Evolutionary conservation across 2,329 filamentous ascomycete species (phyloP).

Genomic region (Arthrobotrys entomopaga): DNA sequence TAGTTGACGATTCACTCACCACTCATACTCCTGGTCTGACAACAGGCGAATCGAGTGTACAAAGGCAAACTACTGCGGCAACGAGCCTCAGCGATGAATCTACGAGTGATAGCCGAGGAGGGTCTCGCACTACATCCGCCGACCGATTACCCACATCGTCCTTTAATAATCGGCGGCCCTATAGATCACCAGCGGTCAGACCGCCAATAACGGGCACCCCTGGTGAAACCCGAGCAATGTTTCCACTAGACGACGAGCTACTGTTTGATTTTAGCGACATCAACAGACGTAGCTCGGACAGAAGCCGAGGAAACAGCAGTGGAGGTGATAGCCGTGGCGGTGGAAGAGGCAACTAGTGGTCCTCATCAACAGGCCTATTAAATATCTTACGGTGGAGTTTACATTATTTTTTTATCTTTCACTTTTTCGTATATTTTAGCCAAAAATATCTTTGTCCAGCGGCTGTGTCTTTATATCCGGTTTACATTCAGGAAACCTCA

Average conservation of each 20-base stretch:
- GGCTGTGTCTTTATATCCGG: constrained; percentile 9
- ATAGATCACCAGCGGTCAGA: constrained; percentile 28
- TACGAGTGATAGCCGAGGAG: constrained; percentile 12
- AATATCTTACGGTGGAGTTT: constrained; percentile 25
- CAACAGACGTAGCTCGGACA: constrained; percentile 57
- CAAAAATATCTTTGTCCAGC: constrained; percentile 29
- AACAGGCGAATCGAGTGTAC: constrained; percentile 50
- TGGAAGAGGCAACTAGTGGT: constrained; percentile 19
- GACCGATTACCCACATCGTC: constrained; percentile 43
- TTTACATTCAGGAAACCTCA: constrained; percentile 18
- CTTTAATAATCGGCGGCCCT: constrained; percentile 37
- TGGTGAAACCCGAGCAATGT: constrained; percentile 55
- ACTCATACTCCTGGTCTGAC: constrained; percentile 54
- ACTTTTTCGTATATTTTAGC: constrained; percentile 24
- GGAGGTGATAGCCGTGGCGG: constrained; percentile 49
- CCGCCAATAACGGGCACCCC: constrained; percentile 55
- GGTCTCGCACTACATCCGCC: constrained; percentile 25
- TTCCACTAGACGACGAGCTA: constrained; percentile 58
- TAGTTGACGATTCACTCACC: constrained; percentile 56
- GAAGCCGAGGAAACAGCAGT: constrained; percentile 50
- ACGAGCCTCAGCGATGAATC: constrained; percentile 33
- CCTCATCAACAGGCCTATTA: constrained; percentile 19
- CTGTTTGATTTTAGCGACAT: constrained; percentile 59
- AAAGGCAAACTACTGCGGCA: constrained; percentile 32
- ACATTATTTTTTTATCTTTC: constrained; percentile 14